Evolutionary conservation across 768 basidiomycete species (phyloP).

Genomic region (Auriculariales sp.): DNA sequence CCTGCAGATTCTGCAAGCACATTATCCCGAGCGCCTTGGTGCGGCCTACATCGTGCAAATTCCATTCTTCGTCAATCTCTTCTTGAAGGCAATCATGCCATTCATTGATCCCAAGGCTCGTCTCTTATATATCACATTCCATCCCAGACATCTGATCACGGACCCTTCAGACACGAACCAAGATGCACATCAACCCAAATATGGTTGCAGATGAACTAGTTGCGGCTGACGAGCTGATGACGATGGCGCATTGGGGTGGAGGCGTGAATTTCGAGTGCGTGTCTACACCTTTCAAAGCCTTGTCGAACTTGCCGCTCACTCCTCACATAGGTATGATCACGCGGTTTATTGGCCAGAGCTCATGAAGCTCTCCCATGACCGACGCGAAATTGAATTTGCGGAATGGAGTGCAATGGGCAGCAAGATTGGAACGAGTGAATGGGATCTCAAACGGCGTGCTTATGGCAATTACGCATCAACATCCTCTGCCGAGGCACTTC

Average conservation of each 20-base stretch:
- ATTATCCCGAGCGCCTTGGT: conserved; percentile 81
- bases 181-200: conserved; percentile 13
- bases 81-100: conserved; percentile 65
- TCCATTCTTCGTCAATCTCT: conserved; percentile 62
- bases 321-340: conserved; percentile 66
- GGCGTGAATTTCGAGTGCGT: conserved; percentile 48
- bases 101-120: conserved; percentile 58
- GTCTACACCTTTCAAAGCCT: too few species aligned
- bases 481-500: too few species aligned
- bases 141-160: neutral
- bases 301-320: too few species aligned
- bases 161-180: neutral
- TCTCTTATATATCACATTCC: neutral
- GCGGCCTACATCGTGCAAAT: conserved; percentile 59
- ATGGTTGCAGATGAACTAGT: conserved; percentile 56
- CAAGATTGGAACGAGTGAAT: conserved; percentile 59
- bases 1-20: conserved; percentile 57
- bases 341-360: conserved; percentile 61
- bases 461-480: too few species aligned
- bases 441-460: conserved; percentile 74
- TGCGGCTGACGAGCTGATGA: conserved; percentile 52
- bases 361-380: conserved; percentile 35
- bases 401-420: conserved; percentile 60
- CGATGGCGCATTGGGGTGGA: conserved; percentile 53
- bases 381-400: conserved; percentile 32